Evolutionary conservation across 164 flowering plant species (phyloP).

Genomic region (Magnolia sinica): DNA sequence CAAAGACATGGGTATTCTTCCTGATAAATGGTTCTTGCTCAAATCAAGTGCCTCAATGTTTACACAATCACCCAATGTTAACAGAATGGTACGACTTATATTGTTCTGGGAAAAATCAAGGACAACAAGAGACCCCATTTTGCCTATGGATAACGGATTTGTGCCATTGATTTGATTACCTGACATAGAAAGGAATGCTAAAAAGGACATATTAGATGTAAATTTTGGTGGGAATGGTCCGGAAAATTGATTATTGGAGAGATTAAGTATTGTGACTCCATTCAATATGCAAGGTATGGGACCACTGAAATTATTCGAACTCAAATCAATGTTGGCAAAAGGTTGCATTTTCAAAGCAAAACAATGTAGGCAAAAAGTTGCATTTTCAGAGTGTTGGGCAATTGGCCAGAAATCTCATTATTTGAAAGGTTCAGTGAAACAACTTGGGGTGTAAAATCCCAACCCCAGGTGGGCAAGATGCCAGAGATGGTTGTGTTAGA

Average conservation of each 20-base stretch:
- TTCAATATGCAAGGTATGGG: not conserved
- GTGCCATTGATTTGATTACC: not conserved
- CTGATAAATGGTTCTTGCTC: constrained; percentile 2
- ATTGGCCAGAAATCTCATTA: not conserved
- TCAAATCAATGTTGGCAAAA: not conserved
- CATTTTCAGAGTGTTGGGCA: not conserved
- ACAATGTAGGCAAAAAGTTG: not conserved
- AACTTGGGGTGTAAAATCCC: not conserved
- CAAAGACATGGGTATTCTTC: not conserved
- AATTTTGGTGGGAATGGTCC: not conserved
- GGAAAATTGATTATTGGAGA: constrained; percentile 1
- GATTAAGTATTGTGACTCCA: not conserved
- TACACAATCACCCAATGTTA: not conserved
- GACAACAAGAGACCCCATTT: not conserved
- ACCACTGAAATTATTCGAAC: not conserved
- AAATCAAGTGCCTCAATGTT: not conserved
- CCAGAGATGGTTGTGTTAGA: not conserved
- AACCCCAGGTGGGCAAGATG: not conserved
- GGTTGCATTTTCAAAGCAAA: not conserved
- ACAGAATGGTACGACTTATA: not conserved
- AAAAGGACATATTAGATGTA: not conserved
- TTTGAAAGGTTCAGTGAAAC: not conserved
- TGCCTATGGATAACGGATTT: not conserved
- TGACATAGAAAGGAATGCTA: not conserved
- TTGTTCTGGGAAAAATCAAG: not conserved